phyloP scores from a whole-genome alignment of 106 monocot species.

The Phalaenopsis aphrodite region DNA sequence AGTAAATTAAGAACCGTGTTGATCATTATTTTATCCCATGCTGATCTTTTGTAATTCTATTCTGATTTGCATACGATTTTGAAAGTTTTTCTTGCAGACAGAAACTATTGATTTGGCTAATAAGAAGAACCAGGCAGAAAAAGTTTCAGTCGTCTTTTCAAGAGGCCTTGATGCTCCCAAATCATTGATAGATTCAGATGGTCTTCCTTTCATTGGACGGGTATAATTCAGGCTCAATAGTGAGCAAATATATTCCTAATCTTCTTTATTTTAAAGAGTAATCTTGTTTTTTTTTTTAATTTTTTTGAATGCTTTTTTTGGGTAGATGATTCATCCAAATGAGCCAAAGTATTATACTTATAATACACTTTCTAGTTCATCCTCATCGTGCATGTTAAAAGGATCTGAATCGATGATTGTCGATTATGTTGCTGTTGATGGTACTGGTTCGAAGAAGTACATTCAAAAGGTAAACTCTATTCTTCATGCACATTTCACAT shows the following conservation, averaged over 20 bases:
- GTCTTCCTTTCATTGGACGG: conserved; percentile 89
- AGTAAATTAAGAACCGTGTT: background rate
- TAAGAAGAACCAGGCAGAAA: conserved; percentile 22
- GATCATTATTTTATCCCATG: background rate
- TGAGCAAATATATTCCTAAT: background rate
- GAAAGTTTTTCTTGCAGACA: conserved; percentile 43
- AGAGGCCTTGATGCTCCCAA: conserved; percentile 27
- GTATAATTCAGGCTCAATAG: conserved; percentile 21
- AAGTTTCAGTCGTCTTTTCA: conserved; percentile 49
- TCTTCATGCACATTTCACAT: background rate
- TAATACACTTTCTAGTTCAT: conserved; percentile 41
- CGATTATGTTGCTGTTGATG: conserved; percentile 82
- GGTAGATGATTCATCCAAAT: conserved; percentile 55
- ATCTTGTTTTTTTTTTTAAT: background rate
- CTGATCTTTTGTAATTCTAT: background rate
- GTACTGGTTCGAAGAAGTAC: conserved; percentile 29
- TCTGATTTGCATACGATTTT: background rate
- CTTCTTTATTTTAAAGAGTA: background rate
- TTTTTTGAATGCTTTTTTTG: background rate
- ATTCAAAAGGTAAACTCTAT: conserved; percentile 57
- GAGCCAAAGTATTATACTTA: conserved; percentile 56
- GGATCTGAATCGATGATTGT: conserved; percentile 69
- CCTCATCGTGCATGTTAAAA: conserved; percentile 35
- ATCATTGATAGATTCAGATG: conserved; percentile 64
- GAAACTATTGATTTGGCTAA: conserved; percentile 66